These are phyloP conservation scores for Phytopythium vexans DNA, from an alignment of 352 stramenopile species.

Conservation along the genomic window DNA sequence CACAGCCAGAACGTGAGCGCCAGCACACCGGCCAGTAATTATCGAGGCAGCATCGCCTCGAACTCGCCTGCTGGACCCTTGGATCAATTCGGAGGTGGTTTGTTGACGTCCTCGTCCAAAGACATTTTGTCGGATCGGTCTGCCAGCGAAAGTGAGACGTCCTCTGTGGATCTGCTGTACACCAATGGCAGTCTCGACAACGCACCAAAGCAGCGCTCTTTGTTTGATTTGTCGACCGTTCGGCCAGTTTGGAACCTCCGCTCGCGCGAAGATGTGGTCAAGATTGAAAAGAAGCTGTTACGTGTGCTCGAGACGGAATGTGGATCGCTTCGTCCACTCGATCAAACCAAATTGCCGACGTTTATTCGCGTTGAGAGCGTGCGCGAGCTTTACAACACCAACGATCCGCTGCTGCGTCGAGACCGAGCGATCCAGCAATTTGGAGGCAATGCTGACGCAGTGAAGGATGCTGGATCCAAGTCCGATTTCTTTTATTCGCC, in stretches of 20 bases:
- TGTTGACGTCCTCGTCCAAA: background rate
- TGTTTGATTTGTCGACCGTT: conserved; percentile 4
- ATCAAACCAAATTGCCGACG: conserved; percentile 50
- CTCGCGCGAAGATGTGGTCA: conserved; percentile 50
- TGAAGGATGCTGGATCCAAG: conserved; percentile 5
- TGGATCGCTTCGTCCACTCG: conserved; percentile 36
- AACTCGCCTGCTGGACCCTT: background rate
- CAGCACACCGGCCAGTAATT: conserved; percentile 1
- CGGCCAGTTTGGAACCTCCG: conserved; percentile 54
- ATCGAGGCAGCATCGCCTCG: background rate
- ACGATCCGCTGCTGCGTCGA: conserved; percentile 39
- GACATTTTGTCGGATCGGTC: conserved; percentile 7
- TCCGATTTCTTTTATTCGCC: conserved; percentile 62
- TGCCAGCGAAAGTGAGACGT: conserved; percentile 10
- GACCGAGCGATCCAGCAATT: conserved; percentile 32
- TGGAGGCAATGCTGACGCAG: conserved; percentile 12
- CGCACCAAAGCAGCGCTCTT: background rate
- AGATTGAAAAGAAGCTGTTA: conserved; percentile 51
- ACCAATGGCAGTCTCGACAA: background rate
- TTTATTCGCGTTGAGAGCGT: conserved; percentile 64
- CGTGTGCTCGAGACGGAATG: conserved; percentile 56
- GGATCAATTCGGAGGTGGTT: background rate
- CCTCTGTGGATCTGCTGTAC: background rate
- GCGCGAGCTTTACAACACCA: conserved; percentile 20
- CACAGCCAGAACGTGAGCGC: conserved; percentile 1